Conservation (phyloP, 306 rosid species). For the Datisca glomerata region DNA sequence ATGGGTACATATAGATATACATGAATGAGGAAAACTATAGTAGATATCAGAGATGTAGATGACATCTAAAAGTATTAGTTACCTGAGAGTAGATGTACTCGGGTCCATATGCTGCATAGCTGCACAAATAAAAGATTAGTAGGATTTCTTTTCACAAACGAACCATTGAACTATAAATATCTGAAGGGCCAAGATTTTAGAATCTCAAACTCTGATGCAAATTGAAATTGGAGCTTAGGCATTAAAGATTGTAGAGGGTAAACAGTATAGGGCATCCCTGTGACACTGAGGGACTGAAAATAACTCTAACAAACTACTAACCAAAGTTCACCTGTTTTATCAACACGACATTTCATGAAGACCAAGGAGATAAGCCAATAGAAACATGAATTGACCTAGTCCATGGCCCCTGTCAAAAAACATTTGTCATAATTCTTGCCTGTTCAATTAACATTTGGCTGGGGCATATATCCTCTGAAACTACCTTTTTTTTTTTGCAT, state of each 20-base stretch:
- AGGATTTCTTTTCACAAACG: background rate
- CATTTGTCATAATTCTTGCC: slow-evolving; percentile 19
- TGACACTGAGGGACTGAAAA: background rate
- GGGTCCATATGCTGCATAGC: slow-evolving; percentile 87
- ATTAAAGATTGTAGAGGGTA: no score
- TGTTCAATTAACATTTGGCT: slow-evolving; percentile 19
- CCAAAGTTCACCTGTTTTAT: slow-evolving; percentile 6
- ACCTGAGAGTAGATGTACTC: slow-evolving; percentile 80
- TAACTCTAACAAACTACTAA: slow-evolving; percentile 6
- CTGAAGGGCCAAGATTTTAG: no score
- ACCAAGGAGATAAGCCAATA: background rate
- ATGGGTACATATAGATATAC: no score
- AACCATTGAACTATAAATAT: background rate
- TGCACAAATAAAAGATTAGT: slow-evolving; percentile 20
- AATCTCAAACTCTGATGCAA: no score
- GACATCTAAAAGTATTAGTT: no score
- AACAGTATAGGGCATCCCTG: no score
- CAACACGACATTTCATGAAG: slow-evolving; percentile 5
- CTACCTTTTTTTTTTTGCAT: slow-evolving; percentile 17
- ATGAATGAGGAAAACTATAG: no score
- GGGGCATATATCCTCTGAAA: slow-evolving; percentile 16
- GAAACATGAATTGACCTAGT: no score
- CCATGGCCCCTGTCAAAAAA: slow-evolving; percentile 16
- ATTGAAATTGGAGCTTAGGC: no score
- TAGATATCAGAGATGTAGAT: no score